phyloP scores from a whole-genome alignment of 805 yeast species.

The Yamadazyma sp. region DNA sequence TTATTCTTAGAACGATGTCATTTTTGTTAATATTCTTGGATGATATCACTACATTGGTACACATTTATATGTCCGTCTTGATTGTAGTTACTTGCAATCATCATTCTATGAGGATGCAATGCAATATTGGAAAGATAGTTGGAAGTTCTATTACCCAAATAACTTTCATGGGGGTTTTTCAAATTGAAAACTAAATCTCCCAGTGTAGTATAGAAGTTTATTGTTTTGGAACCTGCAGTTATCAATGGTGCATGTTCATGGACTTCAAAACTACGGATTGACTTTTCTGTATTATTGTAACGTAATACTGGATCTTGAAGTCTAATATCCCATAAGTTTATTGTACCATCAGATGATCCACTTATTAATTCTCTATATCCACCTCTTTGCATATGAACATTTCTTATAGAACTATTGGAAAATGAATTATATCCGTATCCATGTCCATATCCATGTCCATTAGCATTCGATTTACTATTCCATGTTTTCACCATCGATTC shows the following conservation, averaged over 20 bases:
- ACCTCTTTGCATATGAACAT: conserved; percentile 94
- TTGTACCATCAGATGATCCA: conserved; percentile 78
- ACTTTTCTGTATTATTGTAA: conserved; percentile 56
- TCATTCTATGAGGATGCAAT: conserved; percentile 94
- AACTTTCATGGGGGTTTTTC: conserved; percentile 44
- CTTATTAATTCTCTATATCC: conserved; percentile 87
- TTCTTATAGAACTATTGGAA: conserved; percentile 53
- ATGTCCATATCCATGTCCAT: conserved; percentile 15
- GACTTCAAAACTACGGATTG: conserved; percentile 64
- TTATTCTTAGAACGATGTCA: no score
- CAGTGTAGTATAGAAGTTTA: conserved; percentile 80
- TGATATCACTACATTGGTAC: conserved; percentile 42
- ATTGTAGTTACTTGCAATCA: conserved; percentile 79
- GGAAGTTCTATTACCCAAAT: conserved; percentile 45
- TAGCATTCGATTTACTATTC: conserved; percentile 34
- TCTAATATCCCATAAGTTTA: conserved; percentile 90
- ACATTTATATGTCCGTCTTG: conserved; percentile 72
- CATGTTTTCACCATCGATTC: conserved; percentile 84
- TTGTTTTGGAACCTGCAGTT: conserved; percentile 78
- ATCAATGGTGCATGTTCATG: conserved; percentile 97
- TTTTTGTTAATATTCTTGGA: conserved; percentile 28
- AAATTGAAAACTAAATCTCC: conserved; percentile 72
- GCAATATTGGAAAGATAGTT: conserved; percentile 62
- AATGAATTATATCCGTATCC: conserved; percentile 1
- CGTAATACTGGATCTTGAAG: conserved; percentile 64